Conservation (phyloP, 78 protist species). For the Ministeria vibrans region DNA sequence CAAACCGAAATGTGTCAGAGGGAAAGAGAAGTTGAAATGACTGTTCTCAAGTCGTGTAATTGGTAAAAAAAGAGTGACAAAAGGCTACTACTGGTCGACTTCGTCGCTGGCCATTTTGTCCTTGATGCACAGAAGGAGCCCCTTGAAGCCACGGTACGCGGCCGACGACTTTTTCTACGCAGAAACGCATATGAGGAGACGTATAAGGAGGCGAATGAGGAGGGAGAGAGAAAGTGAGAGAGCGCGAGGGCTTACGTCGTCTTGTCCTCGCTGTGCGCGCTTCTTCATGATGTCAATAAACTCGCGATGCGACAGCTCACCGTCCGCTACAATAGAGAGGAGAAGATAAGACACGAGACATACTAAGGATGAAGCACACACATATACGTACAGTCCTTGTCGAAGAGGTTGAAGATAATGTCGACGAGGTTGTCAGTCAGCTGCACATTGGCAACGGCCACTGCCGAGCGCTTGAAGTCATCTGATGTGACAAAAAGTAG, state of each 20-base stretch:
- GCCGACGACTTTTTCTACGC: neutral
- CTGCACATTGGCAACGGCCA: neutral
- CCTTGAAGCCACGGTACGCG: neutral
- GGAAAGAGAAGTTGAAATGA: no score
- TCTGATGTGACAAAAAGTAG: neutral
- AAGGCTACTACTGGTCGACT: no score
- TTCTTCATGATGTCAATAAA: neutral
- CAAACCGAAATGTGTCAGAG: no score
- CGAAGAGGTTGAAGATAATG: neutral
- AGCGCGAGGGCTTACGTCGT: neutral
- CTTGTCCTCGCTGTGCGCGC: neutral
- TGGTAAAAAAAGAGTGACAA: no score
- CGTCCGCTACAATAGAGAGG: neutral
- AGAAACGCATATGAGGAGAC: neutral
- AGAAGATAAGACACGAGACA: neutral
- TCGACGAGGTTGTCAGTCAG: neutral
- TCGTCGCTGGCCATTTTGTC: no score
- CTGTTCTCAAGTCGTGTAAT: no score
- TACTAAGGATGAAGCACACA: no score
- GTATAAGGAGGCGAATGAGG: neutral
- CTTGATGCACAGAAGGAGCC: neutral
- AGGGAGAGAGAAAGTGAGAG: neutral
- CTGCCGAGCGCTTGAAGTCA: neutral
- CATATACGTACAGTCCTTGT: neutral
- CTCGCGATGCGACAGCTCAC: constrained; percentile 3